A percentile compares a stretch with the other conserved stretches of the same genome.
phyloP scores from a whole-genome alignment of 2,329 filamentous ascomycete genomes.

The Nigrospora osmanthi region DNA sequence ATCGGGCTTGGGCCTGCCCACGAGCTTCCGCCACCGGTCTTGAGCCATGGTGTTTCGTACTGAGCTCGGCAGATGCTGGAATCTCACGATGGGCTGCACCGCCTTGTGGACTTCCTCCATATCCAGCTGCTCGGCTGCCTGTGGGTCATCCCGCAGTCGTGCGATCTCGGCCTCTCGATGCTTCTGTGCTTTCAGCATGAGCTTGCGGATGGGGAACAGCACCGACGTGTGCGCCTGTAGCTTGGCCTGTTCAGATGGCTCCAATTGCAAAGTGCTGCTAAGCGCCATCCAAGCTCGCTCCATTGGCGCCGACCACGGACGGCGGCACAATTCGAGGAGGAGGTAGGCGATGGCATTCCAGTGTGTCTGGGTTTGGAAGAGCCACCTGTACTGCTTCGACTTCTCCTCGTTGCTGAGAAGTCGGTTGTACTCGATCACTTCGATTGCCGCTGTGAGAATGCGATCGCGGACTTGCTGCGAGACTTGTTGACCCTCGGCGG shows the following conservation, averaged over 20 bases:
- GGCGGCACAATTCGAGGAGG: slow-evolving; percentile 39
- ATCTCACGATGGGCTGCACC: slow-evolving; percentile 9
- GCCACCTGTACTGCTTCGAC: slow-evolving; percentile 46
- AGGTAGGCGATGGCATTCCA: slow-evolving; percentile 53
- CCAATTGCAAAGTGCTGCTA: slow-evolving; percentile 26
- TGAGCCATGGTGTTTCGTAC: slow-evolving; percentile 38
- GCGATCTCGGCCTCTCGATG: slow-evolving; percentile 43
- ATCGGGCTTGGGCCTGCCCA: slow-evolving; percentile 22
- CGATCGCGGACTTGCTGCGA: slow-evolving; percentile 31
- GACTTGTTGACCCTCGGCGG: slow-evolving; percentile 24
- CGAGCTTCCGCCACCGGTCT: slow-evolving; percentile 43
- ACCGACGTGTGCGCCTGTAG: slow-evolving; percentile 38
- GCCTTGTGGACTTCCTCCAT: slow-evolving; percentile 26
- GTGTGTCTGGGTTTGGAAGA: slow-evolving; percentile 51
- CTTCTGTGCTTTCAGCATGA: slow-evolving; percentile 43
- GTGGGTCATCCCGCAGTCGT: slow-evolving; percentile 38
- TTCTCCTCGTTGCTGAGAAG: slow-evolving; percentile 41
- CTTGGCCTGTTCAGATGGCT: slow-evolving; percentile 34
- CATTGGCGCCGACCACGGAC: slow-evolving; percentile 40
- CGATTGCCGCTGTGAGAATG: slow-evolving; percentile 41
- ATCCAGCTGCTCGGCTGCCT: slow-evolving; percentile 41
- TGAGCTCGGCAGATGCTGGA: slow-evolving; percentile 37
- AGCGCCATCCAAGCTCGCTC: slow-evolving; percentile 43
- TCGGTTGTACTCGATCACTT: slow-evolving; percentile 48
- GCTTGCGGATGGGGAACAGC: slow-evolving; percentile 45